Evolutionary conservation across 805 yeast genomes (phyloP), one percentile per base, ranked within the genome.

Genomic region (Zygosaccharomyces gambellarensis): DNA sequence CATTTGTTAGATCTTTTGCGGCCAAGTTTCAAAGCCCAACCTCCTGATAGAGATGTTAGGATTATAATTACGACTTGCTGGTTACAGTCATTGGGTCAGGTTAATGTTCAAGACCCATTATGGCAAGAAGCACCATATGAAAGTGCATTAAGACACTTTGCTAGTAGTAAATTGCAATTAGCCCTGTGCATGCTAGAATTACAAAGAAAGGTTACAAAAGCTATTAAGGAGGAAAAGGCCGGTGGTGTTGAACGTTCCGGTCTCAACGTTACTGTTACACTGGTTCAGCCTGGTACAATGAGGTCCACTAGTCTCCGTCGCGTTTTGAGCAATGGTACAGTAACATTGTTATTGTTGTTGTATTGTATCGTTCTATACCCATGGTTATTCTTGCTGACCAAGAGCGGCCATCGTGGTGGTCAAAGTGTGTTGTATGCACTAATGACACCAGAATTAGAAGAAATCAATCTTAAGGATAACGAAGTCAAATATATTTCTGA

Each of bases 11-110:
- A 87, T 2, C 70, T 94, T 27, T 64, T 94, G 46, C 79, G 82
- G n/a, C 98, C 98, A 0, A 79, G 94, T 8, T 72, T 94, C 47
- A 81, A 86, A 55, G 83, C 82, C 1, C 99, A 94, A 70, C 95
- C 97, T 2, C 88, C 96, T 0, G 98, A 90, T 67, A 77, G 99
- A 56, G 98, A 90, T 61, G 96, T 94, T 2, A 73, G 97, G 40
- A 79, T 94, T 4, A 64, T 94, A 2, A 56, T 89, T n/a, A 78
- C 90, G 0, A 77, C 89, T 1, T 94, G 99, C 68, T 70, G 86
- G 53, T 72, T 89, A 9, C 94, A 88, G 54, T 79, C 88, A 1
- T 62, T 87, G 68, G 97, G 87, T 1, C 76, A 75, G 11, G 61
- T 92, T 14, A 83, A 85, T 50, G 38, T 79, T 3, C 68, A 71